Evolutionary conservation across 2,329 filamentous ascomycete species (phyloP), one percentile per base, ranked within the genome.

Genomic region (Monascus ruber): DNA sequence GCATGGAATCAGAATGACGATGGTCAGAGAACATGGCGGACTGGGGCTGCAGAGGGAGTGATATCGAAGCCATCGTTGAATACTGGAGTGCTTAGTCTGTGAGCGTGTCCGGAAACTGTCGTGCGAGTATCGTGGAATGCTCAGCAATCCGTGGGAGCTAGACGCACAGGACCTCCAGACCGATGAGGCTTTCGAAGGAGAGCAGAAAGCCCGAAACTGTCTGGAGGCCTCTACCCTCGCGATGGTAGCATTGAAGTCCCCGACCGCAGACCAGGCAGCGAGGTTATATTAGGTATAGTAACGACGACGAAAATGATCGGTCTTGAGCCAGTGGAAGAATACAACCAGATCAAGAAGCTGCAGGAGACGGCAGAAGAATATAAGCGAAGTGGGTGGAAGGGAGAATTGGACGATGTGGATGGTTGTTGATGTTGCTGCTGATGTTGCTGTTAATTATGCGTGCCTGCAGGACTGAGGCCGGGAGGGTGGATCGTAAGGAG

Each of bases 31-130:
- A 44, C 38, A 55, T 43, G 40, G 42, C 40, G 31, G 44, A 34
- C 33, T 52, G 56, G 36, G 55, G 47, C 40, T 53, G 59, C 39
- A 51, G 49, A 42, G 58, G 56, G 24, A 62, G 48, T 36, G 59
- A 63, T 43, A 63, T 56, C 10, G 59, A 62, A 40, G 60, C 56
- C 60, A 63, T 63, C 40, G 42, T 49, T 36, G 40, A 17, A 17
- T 3, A 17, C 17, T 17, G 17, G 17, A 3, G 17, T 17, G 17
- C 17, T 17, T 3, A 17, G 17, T 17, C 17, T 17, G 17, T 17
- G 17, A 17, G 3, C 17, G 17, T 17, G 17, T 17, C 17, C 17
- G 3, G 17, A 17, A 17, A 17, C 17, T 17, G 17, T 17, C 17
- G 17, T 17, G 26, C n/a, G 7, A 29, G 24, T 37, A 39, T 43